Percentiles rank a stretch among this genome's conserved stretches.
These are phyloP conservation scores for Sporothrix variecibatus DNA, from an alignment of 2,329 filamentous ascomycete genomes.

Conservation along the genomic window DNA sequence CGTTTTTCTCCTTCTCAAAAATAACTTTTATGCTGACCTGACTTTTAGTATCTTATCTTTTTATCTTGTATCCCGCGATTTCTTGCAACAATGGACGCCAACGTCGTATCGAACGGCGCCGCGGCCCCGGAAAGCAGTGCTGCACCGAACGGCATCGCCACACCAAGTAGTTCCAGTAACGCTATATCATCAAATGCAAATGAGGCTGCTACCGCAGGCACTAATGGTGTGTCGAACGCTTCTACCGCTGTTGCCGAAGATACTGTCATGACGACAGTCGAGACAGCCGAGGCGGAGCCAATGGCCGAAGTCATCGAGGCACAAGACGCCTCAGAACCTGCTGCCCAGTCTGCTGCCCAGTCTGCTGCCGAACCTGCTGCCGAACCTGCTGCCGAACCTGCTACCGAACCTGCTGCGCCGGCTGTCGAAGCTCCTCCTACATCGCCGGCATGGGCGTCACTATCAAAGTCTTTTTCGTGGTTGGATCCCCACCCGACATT, in stretches of 20 bases:
- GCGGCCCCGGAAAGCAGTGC: neutral
- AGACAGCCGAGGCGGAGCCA: neutral
- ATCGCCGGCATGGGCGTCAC: neutral
- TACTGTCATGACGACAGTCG: neutral
- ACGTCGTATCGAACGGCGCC: neutral
- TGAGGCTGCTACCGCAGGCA: neutral
- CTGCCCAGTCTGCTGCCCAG: neutral
- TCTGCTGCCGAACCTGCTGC: neutral
- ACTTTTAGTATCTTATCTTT: neutral
- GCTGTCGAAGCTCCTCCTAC: neutral
- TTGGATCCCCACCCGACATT: slow-evolving; percentile 53
- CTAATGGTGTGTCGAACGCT: neutral
- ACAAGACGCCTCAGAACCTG: neutral
- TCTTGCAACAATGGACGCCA: neutral
- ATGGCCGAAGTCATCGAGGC: neutral
- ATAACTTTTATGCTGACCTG: neutral
- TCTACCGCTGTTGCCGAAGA: neutral
- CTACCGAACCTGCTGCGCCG: neutral
- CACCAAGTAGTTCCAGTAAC: neutral
- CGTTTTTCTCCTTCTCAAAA: neutral
- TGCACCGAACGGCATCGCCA: neutral
- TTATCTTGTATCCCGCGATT: neutral
- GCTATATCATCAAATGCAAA: neutral
- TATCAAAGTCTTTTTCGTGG: slow-evolving; percentile 35
- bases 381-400: neutral